Conservation (phyloP, 2,329 filamentous ascomycete species). For the Fusarium caatingaense region DNA sequence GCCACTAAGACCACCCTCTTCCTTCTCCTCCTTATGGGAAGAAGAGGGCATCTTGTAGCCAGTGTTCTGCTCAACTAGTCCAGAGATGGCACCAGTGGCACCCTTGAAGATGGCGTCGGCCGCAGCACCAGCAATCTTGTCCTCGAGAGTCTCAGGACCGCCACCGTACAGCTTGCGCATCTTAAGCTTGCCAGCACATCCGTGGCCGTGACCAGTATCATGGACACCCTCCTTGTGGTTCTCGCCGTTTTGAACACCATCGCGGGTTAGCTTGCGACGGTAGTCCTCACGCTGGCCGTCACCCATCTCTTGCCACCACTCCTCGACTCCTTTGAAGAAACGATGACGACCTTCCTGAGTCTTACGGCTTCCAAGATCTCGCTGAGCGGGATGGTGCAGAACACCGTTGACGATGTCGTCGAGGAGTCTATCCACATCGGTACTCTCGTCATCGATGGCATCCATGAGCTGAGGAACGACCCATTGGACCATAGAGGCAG, state of each 20-base stretch:
- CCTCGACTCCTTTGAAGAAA: slow-evolving; percentile 83
- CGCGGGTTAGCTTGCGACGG: slow-evolving; percentile 78
- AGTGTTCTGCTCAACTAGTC: slow-evolving; percentile 59
- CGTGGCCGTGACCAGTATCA: slow-evolving; percentile 87
- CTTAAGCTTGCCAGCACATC: slow-evolving; percentile 80
- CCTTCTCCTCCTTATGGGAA: slow-evolving; percentile 56
- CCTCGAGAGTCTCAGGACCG: slow-evolving; percentile 62
- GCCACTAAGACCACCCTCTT: slow-evolving; percentile 74
- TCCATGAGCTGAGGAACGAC: slow-evolving; percentile 89
- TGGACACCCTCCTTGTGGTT: slow-evolving; percentile 90
- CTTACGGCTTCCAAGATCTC: slow-evolving; percentile 75
- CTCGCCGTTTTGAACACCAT: slow-evolving; percentile 79
- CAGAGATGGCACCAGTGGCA: slow-evolving; percentile 64
- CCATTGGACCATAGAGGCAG: slow-evolving; percentile 83
- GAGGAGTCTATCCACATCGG: slow-evolving; percentile 76
- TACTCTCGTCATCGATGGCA: slow-evolving; percentile 82
- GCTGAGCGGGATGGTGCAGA: slow-evolving; percentile 88
- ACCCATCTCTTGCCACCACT: slow-evolving; percentile 82
- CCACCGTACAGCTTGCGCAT: slow-evolving; percentile 75
- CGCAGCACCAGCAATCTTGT: slow-evolving; percentile 66
- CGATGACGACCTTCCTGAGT: slow-evolving; percentile 75
- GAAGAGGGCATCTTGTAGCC: slow-evolving; percentile 56
- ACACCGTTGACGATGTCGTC: slow-evolving; percentile 84
- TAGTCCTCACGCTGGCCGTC: slow-evolving; percentile 73
- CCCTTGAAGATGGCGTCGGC: slow-evolving; percentile 68